Base-by-base conservation (phyloP, 2,329 filamentous ascomycete species). In the Aotearoamyces nothofagi region DNA sequence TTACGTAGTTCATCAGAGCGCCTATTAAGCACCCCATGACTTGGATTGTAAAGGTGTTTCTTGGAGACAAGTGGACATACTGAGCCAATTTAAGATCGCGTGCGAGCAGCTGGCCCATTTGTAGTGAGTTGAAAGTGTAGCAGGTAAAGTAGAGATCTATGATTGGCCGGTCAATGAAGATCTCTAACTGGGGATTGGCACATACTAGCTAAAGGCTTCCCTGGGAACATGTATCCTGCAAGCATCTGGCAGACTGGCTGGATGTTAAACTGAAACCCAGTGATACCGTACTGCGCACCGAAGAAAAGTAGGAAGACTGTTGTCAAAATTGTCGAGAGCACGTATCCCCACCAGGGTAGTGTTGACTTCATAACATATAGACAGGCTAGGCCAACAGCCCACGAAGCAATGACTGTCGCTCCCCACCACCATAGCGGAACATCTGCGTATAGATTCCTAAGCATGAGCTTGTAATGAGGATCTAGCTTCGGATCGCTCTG, bases 131-230 rank as follows among this genome's bases (percentile, higher is more conserved):
- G 39, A 56, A 60, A 29, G 71, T 71, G 42, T 75, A 81, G 36
- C 72, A 77, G 49, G 79, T 80, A 57, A 81, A 81, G 57, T 80
- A 66, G 50, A n/a, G 55, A 51, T 9, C 46, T 43, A 39, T 57
- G 58, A 8, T 11, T 39, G 11, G 8, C 19, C 8, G 19, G 19
- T 22, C 19, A 22, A 49, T 40, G 50, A 57, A 55, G 17, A 51
- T 32, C 19, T 38, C 44, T 36, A 54, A 57, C 32, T 57, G 54
- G 2, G 54, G 54, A 24, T 8, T 57, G 54, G 57, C 78, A 63
- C 74, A 81, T 82, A 63, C 79, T 76, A 26, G 74, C 72, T 36
- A 81, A 58, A 4, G 77, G 76, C 4, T 63, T 64, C 15, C 77
- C 77, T 6, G 38, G 39, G 46, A 51, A 31, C 44, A 53, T 56